These are phyloP conservation scores for Didymellaceae sp. DNA, from an alignment of 2,329 filamentous ascomycete genomes.

Conservation along the genomic window DNA sequence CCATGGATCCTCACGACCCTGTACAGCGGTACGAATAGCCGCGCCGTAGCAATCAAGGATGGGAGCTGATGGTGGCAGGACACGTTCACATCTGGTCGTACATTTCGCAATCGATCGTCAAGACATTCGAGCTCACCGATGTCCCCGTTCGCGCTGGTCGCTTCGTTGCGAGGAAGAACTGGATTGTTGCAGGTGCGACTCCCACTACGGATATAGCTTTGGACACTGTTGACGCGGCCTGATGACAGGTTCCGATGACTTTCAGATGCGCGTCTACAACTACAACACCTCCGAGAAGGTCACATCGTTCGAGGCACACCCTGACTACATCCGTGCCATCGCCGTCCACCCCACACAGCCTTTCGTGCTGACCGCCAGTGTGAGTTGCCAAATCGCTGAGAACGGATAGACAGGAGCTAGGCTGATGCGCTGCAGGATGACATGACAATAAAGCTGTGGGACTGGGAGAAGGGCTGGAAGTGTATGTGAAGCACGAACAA, in stretches of 20 bases:
- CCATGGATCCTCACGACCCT: conserved; percentile 94
- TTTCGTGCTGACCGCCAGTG: conserved; percentile 90
- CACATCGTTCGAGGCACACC: conserved; percentile 94
- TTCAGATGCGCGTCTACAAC: conserved; percentile 83
- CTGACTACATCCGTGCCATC: conserved; percentile 97
- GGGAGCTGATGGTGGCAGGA: conserved; percentile 61
- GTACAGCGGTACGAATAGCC: conserved; percentile 75
- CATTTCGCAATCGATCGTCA: conserved; percentile 79
- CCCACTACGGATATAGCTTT: neutral
- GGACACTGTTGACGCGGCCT: conserved; percentile 26
- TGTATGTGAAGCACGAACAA: conserved; percentile 55
- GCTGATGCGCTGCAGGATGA: conserved; percentile 44
- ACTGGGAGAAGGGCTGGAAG: conserved; percentile 99
- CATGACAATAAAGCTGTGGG: conserved; percentile 85
- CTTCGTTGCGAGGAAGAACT: conserved; percentile 98
- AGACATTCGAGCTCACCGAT: conserved; percentile 98
- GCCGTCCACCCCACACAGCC: conserved; percentile 94
- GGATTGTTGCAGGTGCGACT: conserved; percentile 82
- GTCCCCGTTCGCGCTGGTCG: conserved; percentile 95
- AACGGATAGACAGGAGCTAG: neutral
- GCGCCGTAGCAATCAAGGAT: conserved; percentile 6
- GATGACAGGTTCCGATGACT: conserved; percentile 75
- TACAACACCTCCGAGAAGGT: conserved; percentile 99
- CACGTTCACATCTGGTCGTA: conserved; percentile 99
- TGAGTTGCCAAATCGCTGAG: conserved; percentile 30